Percentiles rank a stretch among this genome's conserved stretches.
phyloP scores from a whole-genome alignment of 768 basidiomycete species.

The Melanogaster broomeanus region DNA sequence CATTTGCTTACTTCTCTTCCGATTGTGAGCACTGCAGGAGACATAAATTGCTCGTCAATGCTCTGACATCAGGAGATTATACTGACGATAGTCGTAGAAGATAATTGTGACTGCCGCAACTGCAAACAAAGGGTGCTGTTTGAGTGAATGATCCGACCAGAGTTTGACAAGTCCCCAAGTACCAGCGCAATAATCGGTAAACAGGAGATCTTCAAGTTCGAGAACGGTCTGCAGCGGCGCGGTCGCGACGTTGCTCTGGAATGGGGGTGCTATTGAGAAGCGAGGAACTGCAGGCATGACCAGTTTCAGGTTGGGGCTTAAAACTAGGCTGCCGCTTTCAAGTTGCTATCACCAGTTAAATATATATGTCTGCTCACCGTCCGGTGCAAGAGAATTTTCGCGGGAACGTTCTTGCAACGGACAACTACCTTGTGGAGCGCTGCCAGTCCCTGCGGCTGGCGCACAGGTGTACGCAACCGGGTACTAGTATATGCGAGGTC shows the following conservation, averaged over 20 bases:
- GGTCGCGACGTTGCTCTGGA: neutral
- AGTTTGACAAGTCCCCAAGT: neutral
- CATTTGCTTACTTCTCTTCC: conserved; percentile 4
- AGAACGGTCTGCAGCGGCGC: neutral
- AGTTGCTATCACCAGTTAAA: neutral
- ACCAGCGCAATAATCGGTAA: conserved; percentile 2
- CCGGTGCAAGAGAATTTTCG: neutral
- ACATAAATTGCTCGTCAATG: neutral
- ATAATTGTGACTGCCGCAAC: conserved; percentile 3
- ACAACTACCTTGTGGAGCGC: too few relatives aligned
- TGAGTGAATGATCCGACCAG: neutral
- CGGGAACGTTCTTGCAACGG: too few relatives aligned
- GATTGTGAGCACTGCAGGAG: conserved; percentile 1
- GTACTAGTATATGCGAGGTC: too few relatives aligned
- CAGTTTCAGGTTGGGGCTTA: neutral
- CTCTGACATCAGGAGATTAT: neutral
- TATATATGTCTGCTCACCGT: neutral
- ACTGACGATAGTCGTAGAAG: conserved; percentile 10
- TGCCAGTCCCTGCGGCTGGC: too few relatives aligned
- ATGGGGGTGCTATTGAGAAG: neutral
- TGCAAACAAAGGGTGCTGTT: neutral
- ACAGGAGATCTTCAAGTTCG: neutral
- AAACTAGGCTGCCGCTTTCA: too few relatives aligned
- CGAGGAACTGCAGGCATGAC: neutral
- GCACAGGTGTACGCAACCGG: too few relatives aligned